Evolutionary conservation across 2,329 filamentous ascomycete species (phyloP).

Genomic region (Colletotrichum sp.): DNA sequence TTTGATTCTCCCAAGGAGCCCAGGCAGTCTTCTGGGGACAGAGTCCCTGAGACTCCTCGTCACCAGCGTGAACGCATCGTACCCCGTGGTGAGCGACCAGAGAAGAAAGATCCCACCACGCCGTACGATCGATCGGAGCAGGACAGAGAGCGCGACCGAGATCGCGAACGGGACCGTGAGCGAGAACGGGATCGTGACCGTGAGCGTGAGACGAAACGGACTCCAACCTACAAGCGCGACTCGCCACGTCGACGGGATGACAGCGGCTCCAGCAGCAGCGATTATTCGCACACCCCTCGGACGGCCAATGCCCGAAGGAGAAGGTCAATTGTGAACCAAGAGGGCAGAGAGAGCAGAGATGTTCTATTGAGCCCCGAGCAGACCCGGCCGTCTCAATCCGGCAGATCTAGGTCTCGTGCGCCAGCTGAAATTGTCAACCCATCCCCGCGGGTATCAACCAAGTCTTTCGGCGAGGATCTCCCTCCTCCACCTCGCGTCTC

Average conservation of each 20-base stretch:
- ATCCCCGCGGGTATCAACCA: slow-evolving; percentile 28
- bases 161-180: background rate
- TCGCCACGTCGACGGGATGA: slow-evolving; percentile 34
- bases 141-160: slow-evolving; percentile 10
- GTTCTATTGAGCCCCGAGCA: slow-evolving; percentile 27
- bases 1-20: slow-evolving; percentile 29
- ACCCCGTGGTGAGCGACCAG: slow-evolving; percentile 17
- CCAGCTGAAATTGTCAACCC: slow-evolving; percentile 33
- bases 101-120: slow-evolving; percentile 36
- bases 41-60: slow-evolving; percentile 29
- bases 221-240: slow-evolving; percentile 30
- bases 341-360: slow-evolving; percentile 28
- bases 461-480: slow-evolving; percentile 14
- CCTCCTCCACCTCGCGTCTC: slow-evolving; percentile 28
- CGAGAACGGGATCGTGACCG: background rate
- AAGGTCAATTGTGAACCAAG: slow-evolving; percentile 40
- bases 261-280: slow-evolving; percentile 45
- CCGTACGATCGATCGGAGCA: slow-evolving; percentile 28
- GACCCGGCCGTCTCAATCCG: slow-evolving; percentile 12
- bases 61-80: slow-evolving; percentile 19
- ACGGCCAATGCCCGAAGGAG: slow-evolving; percentile 33
- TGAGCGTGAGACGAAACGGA: slow-evolving; percentile 23
- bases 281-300: slow-evolving; percentile 35
- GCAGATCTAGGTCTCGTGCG: slow-evolving; percentile 37
- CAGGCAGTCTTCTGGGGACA: slow-evolving; percentile 38